phyloP scores from a whole-genome alignment of 1,139 yeast species.

The Sugiyamaella pinicola region DNA sequence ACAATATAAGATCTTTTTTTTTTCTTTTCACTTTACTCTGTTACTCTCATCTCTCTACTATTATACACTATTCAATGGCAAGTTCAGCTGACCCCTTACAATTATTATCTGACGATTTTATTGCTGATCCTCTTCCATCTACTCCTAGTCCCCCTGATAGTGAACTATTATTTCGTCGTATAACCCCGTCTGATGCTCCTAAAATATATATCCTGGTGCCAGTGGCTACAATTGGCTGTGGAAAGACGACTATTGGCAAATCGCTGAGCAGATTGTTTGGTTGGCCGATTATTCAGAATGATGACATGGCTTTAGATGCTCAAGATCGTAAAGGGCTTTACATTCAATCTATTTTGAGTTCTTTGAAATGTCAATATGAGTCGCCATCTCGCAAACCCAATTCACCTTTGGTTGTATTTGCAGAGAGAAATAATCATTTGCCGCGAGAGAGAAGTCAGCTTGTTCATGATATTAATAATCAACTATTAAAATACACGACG shows the following conservation, averaged over 20 bases:
- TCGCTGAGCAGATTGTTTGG: conserved; percentile 54
- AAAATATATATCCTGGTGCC: conserved; percentile 61
- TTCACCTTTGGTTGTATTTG: conserved; percentile 52
- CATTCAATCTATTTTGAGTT: conserved; percentile 12
- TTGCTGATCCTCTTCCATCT: conserved; percentile 4
- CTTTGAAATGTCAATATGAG: conserved; percentile 53
- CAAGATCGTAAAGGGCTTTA: conserved; percentile 38
- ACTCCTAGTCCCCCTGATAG: neutral
- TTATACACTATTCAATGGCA: conserved; percentile 6
- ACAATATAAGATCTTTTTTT: no score
- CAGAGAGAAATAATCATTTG: conserved; percentile 78
- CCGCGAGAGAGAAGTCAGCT: conserved; percentile 62
- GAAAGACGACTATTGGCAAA: conserved; percentile 75
- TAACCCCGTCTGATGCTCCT: conserved; percentile 2
- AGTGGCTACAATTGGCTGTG: conserved; percentile 83
- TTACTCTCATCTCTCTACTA: neutral
- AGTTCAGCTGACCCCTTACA: conserved; percentile 15
- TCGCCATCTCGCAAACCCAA: conserved; percentile 32
- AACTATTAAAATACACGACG: conserved; percentile 35
- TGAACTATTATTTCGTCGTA: neutral
- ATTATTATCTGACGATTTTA: conserved; percentile 6
- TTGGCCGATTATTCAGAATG: conserved; percentile 76
- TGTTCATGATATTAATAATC: conserved; percentile 51
- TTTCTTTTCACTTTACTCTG: no score
- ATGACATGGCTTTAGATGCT: conserved; percentile 49